Evolutionary conservation across 176 grass and related monocot genomes (phyloP), one percentile per base, ranked within the genome.

Genomic region (Zizania latifolia): DNA sequence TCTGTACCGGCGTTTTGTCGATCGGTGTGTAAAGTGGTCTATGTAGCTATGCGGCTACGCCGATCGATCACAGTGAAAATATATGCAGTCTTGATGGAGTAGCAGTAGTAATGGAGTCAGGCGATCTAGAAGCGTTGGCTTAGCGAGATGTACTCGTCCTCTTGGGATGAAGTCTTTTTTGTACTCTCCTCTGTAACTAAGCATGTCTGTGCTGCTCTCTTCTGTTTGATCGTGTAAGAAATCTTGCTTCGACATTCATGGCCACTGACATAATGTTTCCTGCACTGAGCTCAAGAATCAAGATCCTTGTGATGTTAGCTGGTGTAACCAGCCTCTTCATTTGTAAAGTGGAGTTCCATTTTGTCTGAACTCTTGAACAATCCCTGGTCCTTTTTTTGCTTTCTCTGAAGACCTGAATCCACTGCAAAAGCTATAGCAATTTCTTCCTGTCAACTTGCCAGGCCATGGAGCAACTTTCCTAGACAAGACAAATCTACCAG

Each of bases 151-250:
- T 44, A 5, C 32, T 62, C 34, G 6, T 54, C 19, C 38, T 74
- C 48, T 3, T 22, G 48, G 9, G 13, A 58, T 58, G 37, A 53
- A 22, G 68, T 82, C 57, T 43, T 82, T 64, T 58, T 78, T 44
- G 14, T 45, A 55, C 2, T 1, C 33, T 22, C 48, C 37, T 10
- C 31, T 83, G 81, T 83, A 62, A 62, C 53, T 59, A 35, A 59
- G 33, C 26, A 43, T 46, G 13, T 0, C 11, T 24, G 7, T 51
- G 17, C 48, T 34, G 61, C 37, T 75, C 26, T 35, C 46, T 64
- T 40, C 1, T 65, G 2, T 26, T 28, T 8, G 3, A 11, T 65
- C 17, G 2, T 16, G 35, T 57, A 10, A n/a, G n/a, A 19, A 10
- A 43, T 26, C 59, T 10, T 54, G 23, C 10, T 51, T 43, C 48